These are phyloP conservation scores for Tulasnella sp. DNA, from an alignment of 768 basidiomycete genomes.

Conservation along the genomic window DNA sequence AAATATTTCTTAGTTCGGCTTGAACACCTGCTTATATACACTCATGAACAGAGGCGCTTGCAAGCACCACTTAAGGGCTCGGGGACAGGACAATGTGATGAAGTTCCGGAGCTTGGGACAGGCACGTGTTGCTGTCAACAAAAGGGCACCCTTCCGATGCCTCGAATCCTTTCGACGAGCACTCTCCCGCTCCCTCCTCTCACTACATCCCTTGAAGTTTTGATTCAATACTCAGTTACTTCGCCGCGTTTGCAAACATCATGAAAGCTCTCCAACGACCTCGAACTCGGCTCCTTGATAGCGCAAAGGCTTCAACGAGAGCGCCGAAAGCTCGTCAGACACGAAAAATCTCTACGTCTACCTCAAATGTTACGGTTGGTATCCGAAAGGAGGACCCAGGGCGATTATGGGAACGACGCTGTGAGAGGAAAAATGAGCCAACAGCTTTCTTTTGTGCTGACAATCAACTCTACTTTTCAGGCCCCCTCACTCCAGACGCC, in stretches of 20 bases:
- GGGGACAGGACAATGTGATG: too few relatives aligned
- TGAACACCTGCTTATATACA: too few relatives aligned
- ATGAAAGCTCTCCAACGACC: neutral
- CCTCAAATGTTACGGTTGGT: constrained; percentile 34
- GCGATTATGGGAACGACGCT: constrained; percentile 78
- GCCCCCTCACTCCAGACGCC: constrained; percentile 70
- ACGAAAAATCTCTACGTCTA: neutral
- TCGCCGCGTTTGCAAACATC: neutral
- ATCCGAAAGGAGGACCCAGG: constrained; percentile 69
- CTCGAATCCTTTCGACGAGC: neutral
- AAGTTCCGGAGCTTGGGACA: neutral
- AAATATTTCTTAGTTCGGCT: neutral
- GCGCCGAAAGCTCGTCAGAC: neutral
- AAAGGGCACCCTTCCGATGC: neutral
- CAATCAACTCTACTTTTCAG: constrained; percentile 23
- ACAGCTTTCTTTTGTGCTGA: neutral
- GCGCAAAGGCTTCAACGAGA: neutral
- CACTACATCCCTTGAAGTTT: neutral
- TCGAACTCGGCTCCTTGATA: neutral
- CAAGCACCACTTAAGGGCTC: too few relatives aligned
- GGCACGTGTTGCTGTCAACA: neutral
- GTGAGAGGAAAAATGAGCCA: neutral
- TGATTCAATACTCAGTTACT: neutral
- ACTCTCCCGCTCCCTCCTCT: neutral
- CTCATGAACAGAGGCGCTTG: too few relatives aligned